phyloP scores from a whole-genome alignment of 306 rosid species.

The Dryas octopetala region DNA sequence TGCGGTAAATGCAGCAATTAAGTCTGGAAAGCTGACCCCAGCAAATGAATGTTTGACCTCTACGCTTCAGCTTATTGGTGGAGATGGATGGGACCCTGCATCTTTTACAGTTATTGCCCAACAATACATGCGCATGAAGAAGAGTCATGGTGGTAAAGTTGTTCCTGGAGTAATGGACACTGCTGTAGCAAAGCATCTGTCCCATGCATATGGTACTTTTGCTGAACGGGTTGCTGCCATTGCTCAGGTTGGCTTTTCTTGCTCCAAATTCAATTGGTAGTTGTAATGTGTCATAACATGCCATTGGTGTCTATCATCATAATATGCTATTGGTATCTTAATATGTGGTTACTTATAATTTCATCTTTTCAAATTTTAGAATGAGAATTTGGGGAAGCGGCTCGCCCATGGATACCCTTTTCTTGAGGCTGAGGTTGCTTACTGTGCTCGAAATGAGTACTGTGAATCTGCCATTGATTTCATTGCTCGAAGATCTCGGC shows the following conservation, averaged over 20 bases:
- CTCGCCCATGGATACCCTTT: slow-evolving; percentile 94
- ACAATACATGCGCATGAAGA: slow-evolving; percentile 89
- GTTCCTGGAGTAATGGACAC: slow-evolving; percentile 96
- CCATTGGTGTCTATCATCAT: background rate
- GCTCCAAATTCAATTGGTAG: slow-evolving; percentile 11
- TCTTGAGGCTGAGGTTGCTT: slow-evolving; percentile 98
- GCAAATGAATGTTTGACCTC: slow-evolving; percentile 60
- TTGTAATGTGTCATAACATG: background rate
- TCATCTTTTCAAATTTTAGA: slow-evolving; percentile 40
- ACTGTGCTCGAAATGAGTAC: slow-evolving; percentile 93
- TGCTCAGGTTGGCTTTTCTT: slow-evolving; percentile 77
- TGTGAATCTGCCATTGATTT: slow-evolving; percentile 95
- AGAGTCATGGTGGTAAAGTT: slow-evolving; percentile 62
- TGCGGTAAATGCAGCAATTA: slow-evolving; percentile 88
- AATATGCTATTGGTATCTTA: no score
- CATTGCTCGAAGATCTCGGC: slow-evolving; percentile 93
- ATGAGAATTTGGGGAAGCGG: slow-evolving; percentile 87
- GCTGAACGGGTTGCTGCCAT: slow-evolving; percentile 90
- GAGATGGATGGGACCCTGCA: slow-evolving; percentile 92
- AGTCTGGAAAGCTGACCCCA: slow-evolving; percentile 86
- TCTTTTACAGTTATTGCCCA: slow-evolving; percentile 91
- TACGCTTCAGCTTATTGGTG: slow-evolving; percentile 68
- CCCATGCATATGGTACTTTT: slow-evolving; percentile 80
- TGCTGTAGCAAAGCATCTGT: slow-evolving; percentile 78
- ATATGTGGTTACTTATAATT: slow-evolving; percentile 4